A percentile compares a stretch with the other conserved stretches of the same genome.
These are phyloP conservation scores for Claviceps pazoutovae DNA, from an alignment of 2,329 filamentous ascomycete genomes.

Conservation along the genomic window DNA sequence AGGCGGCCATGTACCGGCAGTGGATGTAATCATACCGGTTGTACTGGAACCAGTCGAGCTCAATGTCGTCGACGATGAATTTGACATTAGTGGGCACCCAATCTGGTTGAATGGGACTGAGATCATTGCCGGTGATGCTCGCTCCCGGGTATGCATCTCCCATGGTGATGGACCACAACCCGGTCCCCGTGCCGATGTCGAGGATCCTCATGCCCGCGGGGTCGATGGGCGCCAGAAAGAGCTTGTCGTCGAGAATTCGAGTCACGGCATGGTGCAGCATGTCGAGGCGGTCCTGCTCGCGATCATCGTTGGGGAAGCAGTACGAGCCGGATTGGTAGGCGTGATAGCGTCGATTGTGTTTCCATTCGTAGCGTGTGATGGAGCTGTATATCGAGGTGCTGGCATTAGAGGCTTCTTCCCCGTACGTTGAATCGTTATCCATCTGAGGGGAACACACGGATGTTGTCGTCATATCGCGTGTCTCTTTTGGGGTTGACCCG, in stretches of 20 bases:
- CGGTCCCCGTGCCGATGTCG: conserved; percentile 32
- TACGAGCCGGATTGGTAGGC: conserved; percentile 23
- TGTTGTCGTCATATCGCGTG: neutral
- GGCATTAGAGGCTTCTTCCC: conserved; percentile 7
- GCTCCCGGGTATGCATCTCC: conserved; percentile 23
- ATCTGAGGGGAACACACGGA: neutral
- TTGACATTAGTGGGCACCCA: conserved; percentile 42
- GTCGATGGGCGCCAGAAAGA: conserved; percentile 23
- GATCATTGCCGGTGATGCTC: conserved; percentile 24
- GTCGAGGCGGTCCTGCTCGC: conserved; percentile 25
- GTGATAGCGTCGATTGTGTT: conserved; percentile 29
- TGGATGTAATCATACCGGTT: conserved; percentile 21
- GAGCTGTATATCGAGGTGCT: conserved; percentile 18
- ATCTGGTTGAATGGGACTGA: conserved; percentile 29
- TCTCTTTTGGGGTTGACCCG: neutral
- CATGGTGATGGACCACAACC: conserved; percentile 33
- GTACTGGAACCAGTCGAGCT: conserved; percentile 34
- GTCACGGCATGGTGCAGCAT: conserved; percentile 23
- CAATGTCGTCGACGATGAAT: conserved; percentile 45
- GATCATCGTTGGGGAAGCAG: conserved; percentile 24
- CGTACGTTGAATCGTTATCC: conserved; percentile 8
- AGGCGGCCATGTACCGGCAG: conserved; percentile 20
- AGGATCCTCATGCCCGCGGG: conserved; percentile 25
- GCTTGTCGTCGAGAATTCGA: conserved; percentile 18
- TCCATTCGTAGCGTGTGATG: conserved; percentile 21